phyloP scores from a whole-genome alignment of 1,284 basidiomycete species.

The Pseudozyma sp. region DNA sequence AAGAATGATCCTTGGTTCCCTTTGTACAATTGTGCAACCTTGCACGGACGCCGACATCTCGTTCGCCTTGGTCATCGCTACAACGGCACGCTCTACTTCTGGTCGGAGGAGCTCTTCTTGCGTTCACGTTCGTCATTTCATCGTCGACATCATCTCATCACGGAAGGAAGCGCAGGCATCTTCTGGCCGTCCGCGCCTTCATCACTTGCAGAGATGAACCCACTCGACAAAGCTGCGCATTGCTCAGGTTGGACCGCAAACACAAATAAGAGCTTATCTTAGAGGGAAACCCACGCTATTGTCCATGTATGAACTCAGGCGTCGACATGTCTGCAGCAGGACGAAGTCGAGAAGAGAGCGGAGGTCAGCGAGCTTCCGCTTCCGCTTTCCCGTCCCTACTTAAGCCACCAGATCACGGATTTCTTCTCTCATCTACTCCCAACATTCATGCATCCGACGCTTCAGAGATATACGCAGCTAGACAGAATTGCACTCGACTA shows the following conservation, averaged over 20 bases:
- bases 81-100: too few species aligned
- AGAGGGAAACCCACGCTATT: too few species aligned
- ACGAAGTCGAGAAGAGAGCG: neutral
- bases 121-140: too few species aligned
- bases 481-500: neutral
- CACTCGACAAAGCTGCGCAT: neutral
- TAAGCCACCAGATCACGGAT: neutral
- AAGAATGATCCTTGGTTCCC: neutral
- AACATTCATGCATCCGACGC: neutral
- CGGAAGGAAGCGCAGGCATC: too few species aligned
- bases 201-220: neutral
- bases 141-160: too few species aligned
- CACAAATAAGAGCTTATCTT: too few species aligned
- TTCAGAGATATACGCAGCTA: too few species aligned
- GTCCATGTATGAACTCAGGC: too few species aligned
- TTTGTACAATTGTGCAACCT: constrained; percentile 5
- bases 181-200: neutral
- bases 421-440: neutral
- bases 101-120: too few species aligned
- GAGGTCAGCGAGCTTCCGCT: neutral
- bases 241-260: too few species aligned
- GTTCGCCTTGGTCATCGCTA: too few species aligned
- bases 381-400: constrained; percentile 7
- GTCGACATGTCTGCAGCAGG: too few species aligned
- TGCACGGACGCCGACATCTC: neutral